Evolutionary conservation across 2,329 filamentous ascomycete species (phyloP).

Genomic region (Colletotrichum spaethianum): DNA sequence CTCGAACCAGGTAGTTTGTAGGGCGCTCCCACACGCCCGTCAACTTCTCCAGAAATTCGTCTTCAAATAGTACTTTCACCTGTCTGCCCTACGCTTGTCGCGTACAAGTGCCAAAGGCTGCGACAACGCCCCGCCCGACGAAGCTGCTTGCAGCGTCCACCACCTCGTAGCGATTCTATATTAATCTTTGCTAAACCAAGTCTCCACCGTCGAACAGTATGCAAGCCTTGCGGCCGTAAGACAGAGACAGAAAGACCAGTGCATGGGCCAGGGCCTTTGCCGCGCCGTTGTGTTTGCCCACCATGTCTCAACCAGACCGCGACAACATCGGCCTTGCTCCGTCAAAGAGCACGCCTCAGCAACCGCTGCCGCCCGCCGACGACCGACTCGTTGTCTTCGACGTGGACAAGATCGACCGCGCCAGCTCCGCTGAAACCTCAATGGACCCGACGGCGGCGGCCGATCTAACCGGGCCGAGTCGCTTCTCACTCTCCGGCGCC

Average conservation of each 20-base stretch:
- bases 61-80: background rate
- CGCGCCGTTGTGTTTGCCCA: background rate
- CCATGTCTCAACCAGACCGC: constrained; percentile 13
- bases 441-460: constrained; percentile 44
- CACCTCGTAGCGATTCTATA: background rate
- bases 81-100: background rate
- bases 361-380: background rate
- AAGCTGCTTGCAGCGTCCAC: background rate
- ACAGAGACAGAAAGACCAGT: background rate
- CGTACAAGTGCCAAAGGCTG: background rate
- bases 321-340: background rate
- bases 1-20: background rate
- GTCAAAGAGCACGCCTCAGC: background rate
- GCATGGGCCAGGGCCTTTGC: background rate
- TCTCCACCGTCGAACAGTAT: background rate
- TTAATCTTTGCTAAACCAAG: background rate
- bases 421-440: constrained; percentile 51
- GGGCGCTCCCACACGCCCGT: background rate
- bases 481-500: constrained; percentile 51
- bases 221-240: background rate
- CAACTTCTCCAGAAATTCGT: background rate
- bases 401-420: constrained; percentile 50
- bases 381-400: constrained; percentile 40
- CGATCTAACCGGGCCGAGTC: constrained; percentile 38
- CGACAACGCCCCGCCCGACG: background rate